Evolutionary conservation across 306 rosid species (phyloP), one percentile per base, ranked within the genome.

Genomic region (Lathyrus aphaca): DNA sequence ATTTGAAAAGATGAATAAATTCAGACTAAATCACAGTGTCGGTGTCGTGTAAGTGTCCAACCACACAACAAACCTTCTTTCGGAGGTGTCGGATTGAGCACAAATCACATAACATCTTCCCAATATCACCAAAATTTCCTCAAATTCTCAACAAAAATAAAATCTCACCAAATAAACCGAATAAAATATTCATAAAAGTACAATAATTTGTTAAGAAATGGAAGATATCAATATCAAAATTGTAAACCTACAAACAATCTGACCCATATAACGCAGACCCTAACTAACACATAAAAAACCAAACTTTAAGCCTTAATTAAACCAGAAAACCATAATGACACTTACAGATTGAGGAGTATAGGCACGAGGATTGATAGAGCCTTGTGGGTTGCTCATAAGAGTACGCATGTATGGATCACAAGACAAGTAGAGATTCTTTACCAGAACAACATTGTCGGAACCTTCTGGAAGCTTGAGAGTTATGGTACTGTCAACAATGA

Each of bases 341-440:
- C 73, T 51, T 68, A 68, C 73, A 68, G 73, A 68, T 30, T 55
- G 42, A 53, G 63, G 73, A n/a, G 23, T 53, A 14, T 35, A 68
- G 15, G 50, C n/a, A 53, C 12, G 23, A 53, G 10, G 73, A 21
- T 8, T 37, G 4, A 23, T 10, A 51, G 25, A 2, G 2, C n/a
- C 8, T 49, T 66, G 2, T 16, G 59, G 72, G 3, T 50, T 63
- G n/a, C 0, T 23, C 77, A 73, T 78, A 2, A 49, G 70, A 13
- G 2, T 38, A 21, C 73, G 46, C 63, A 68, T 68, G 38, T 37
- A 68, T 2, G 73, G 73, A 14, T 68, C 88, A 8, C 86, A 83
- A 14, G 88, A 79, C 45, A 86, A 51, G 83, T 81, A 81, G 15
- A 86, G 86, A 42, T 83, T 86, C 48, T 86, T 83, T 1, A 86